phyloP scores from a whole-genome alignment of 1,284 basidiomycete species.

The Cryptococcus sp. region DNA sequence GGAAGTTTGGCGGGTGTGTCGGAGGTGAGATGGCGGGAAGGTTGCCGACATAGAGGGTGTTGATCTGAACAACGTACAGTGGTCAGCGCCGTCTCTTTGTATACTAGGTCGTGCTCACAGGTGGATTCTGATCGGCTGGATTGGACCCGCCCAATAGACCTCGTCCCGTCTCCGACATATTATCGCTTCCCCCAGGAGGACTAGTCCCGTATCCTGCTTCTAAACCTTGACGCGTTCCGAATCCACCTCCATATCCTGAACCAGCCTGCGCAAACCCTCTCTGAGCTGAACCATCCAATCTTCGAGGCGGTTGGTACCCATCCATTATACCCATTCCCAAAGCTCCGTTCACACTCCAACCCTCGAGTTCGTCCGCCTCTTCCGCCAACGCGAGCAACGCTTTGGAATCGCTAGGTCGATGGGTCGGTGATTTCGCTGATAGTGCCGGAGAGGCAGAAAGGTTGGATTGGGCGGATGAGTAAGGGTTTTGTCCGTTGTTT shows the following conservation, averaged over 20 bases:
- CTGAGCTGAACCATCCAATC: neutral
- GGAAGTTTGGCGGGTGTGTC: conserved; percentile 67
- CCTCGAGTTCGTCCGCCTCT: conserved; percentile 52
- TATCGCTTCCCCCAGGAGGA: conserved; percentile 30
- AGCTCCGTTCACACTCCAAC: conserved; percentile 44
- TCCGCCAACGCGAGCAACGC: conserved; percentile 51
- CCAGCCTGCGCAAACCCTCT: neutral
- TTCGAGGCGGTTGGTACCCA: conserved; percentile 6
- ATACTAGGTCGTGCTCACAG: conserved; percentile 57
- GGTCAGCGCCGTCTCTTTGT: neutral
- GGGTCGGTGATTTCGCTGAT: conserved; percentile 37
- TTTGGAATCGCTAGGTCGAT: conserved; percentile 47
- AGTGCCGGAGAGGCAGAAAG: conserved; percentile 37
- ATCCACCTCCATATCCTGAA: neutral
- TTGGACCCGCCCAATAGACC: conserved; percentile 51
- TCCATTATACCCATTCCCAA: conserved; percentile 35
- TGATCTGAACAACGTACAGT: conserved; percentile 61
- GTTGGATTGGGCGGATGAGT: conserved; percentile 25
- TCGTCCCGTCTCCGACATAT: conserved; percentile 26
- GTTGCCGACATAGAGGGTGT: conserved; percentile 93
- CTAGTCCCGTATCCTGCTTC: conserved; percentile 22
- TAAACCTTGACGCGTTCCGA: conserved; percentile 1
- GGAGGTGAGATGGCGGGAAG: conserved; percentile 71
- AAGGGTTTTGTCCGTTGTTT: neutral
- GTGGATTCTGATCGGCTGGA: conserved; percentile 84